phyloP scores from a whole-genome alignment of 139 green algal species.

The Haematococcus lacustris region DNA sequence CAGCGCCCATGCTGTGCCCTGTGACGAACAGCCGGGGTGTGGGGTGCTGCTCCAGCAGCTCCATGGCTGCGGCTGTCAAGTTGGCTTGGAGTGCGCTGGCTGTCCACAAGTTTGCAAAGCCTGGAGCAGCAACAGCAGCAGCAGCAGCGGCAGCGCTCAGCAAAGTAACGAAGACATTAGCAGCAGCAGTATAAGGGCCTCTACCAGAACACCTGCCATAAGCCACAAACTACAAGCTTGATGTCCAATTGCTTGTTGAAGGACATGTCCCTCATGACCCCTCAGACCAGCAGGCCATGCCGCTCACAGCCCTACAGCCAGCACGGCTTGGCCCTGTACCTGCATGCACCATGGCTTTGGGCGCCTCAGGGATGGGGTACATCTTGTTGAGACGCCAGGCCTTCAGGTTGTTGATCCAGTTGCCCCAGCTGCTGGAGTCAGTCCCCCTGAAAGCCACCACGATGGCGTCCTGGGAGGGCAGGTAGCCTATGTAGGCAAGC shows the following conservation, averaged over 20 bases:
- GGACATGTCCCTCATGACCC: too few relatives aligned
- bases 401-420: constrained; percentile 79
- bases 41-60: constrained; percentile 24
- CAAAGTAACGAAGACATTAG: too few relatives aligned
- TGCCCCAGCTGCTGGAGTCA: constrained; percentile 58
- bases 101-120: constrained; percentile 26
- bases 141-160: too few relatives aligned
- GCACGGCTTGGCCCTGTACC: too few relatives aligned
- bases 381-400: constrained; percentile 46
- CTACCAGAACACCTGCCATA: too few relatives aligned
- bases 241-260: too few relatives aligned
- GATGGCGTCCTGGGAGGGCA: constrained; percentile 37
- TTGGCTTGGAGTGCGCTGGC: constrained; percentile 16
- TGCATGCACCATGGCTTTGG: constrained; percentile 23
- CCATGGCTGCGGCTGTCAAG: constrained; percentile 10
- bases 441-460: constrained; percentile 70
- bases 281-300: too few relatives aligned
- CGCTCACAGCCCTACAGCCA: too few relatives aligned
- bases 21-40: constrained; percentile 22
- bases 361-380: constrained; percentile 17
- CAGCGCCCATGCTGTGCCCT: constrained; percentile 49
- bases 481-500: constrained; percentile 60
- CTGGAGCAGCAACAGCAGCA: not conserved
- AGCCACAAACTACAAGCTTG: too few relatives aligned
- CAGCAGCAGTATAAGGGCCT: too few relatives aligned